Evolutionary conservation across 2,329 filamentous ascomycete species (phyloP).

Genomic region (Meredithiella fracta): DNA sequence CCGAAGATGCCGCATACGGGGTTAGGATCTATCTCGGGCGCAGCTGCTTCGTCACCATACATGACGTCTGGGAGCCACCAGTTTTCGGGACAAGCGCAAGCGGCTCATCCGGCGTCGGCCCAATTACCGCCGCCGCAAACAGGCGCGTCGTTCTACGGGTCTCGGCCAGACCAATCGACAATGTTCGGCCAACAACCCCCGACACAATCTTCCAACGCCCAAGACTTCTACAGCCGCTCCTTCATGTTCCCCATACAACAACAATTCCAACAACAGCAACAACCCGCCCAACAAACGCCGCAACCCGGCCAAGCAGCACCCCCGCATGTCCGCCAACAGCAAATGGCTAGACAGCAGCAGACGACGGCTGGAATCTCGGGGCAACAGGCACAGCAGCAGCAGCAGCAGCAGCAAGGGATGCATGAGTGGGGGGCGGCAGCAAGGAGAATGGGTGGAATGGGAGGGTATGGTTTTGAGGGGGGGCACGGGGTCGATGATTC

Average conservation of each 20-base stretch:
- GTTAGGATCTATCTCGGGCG: neutral
- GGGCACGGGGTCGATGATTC: slow-evolving; percentile 2
- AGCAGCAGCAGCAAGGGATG: slow-evolving; percentile 7
- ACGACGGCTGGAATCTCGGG: neutral
- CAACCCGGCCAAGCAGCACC: no score
- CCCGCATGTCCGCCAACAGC: neutral
- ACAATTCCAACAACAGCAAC: slow-evolving; percentile 8
- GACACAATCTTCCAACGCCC: neutral
- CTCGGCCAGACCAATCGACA: slow-evolving; percentile 1
- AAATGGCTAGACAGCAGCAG: neutral
- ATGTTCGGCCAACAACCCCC: slow-evolving; percentile 3
- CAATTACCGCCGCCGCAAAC: slow-evolving; percentile 7
- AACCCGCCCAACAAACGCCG: neutral
- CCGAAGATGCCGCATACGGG: slow-evolving; percentile 9
- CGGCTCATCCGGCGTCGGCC: neutral
- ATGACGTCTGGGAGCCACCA: slow-evolving; percentile 4
- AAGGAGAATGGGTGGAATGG: neutral
- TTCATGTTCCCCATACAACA: neutral
- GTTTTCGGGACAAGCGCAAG: slow-evolving; percentile 1
- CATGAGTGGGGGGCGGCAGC: neutral
- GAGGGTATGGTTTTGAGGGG: slow-evolving; percentile 8
- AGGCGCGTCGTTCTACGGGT: neutral
- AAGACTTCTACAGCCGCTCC: slow-evolving; percentile 2
- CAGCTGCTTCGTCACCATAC: slow-evolving; percentile 8
- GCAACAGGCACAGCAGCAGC: slow-evolving; percentile 6